These are phyloP conservation scores for Colletotrichum gigasporum DNA, from an alignment of 2,329 filamentous ascomycete genomes.

Conservation along the genomic window DNA sequence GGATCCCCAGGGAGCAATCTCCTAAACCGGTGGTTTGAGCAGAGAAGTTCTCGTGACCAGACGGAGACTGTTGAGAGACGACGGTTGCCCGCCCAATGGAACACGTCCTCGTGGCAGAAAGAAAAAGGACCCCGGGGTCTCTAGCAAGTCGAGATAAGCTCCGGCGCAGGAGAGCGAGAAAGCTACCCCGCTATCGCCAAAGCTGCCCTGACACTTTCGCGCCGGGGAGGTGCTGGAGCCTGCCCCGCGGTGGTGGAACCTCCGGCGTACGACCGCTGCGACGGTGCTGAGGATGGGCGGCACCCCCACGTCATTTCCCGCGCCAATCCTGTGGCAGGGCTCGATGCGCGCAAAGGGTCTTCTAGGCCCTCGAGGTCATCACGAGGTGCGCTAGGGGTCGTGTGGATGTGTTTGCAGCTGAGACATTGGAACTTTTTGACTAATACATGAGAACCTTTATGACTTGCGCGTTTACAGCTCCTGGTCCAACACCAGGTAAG, in stretches of 20 bases:
- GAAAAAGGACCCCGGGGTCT: background rate
- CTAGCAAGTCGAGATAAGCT: constrained; percentile 13
- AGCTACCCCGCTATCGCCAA: constrained; percentile 27
- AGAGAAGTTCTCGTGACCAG: constrained; percentile 19
- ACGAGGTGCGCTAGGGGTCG: background rate
- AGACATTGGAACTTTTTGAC: background rate
- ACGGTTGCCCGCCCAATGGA: constrained; percentile 16
- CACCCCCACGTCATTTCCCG: constrained; percentile 28
- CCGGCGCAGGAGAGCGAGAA: background rate
- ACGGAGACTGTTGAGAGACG: constrained; percentile 10
- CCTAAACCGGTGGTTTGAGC: constrained; percentile 4
- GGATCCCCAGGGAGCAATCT: background rate
- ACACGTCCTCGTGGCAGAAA: constrained; percentile 14
- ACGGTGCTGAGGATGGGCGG: constrained; percentile 13
- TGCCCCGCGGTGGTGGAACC: constrained; percentile 19
- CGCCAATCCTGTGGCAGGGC: constrained; percentile 23
- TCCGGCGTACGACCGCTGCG: no score
- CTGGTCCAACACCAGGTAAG: no score
- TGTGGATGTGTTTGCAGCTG: background rate
- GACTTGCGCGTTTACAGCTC: no score
- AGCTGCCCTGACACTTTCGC: background rate
- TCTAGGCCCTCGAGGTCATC: background rate
- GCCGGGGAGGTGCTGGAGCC: constrained; percentile 10
- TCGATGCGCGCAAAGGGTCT: background rate
- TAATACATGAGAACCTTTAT: no score